Evolutionary conservation across 2,329 filamentous ascomycete species (phyloP).

Genomic region (Talaromyces verruculosus): DNA sequence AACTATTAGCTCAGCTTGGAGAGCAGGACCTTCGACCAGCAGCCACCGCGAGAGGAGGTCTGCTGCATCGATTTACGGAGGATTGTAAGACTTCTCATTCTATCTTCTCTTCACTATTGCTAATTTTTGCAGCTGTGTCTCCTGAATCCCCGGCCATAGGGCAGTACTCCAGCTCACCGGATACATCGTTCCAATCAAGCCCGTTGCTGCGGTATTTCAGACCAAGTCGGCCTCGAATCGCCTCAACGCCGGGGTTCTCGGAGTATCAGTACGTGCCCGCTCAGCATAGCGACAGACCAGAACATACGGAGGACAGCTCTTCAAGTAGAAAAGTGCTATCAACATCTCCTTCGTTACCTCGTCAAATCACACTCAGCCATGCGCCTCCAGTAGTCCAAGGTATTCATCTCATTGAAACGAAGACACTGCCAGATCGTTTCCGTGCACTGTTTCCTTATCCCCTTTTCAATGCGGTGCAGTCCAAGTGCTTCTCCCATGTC

Average conservation of each 20-base stretch:
- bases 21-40: constrained; percentile 15
- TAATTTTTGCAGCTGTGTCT: background rate
- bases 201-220: constrained; percentile 32
- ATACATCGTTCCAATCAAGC: constrained; percentile 32
- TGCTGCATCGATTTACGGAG: background rate
- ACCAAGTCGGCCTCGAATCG: constrained; percentile 18
- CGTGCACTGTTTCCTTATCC: constrained; percentile 69
- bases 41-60: background rate
- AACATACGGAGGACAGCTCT: background rate
- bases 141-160: constrained; percentile 24
- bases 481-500: constrained; percentile 68
- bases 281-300: background rate
- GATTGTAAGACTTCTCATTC: background rate
- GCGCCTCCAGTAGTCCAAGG: constrained; percentile 55
- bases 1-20: constrained; percentile 38
- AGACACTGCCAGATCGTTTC: constrained; percentile 67
- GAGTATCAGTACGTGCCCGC: constrained; percentile 19
- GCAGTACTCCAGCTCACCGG: constrained; percentile 33
- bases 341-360: constrained; percentile 19
- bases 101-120: background rate
- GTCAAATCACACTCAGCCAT: constrained; percentile 34
- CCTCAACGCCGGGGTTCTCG: constrained; percentile 2
- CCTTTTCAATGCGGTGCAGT: constrained; percentile 79
- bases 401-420: constrained; percentile 59
- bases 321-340: background rate